These are phyloP conservation scores for Leptodermis oblonga DNA, from an alignment of 257 asterid genomes.

Conservation along the genomic window DNA sequence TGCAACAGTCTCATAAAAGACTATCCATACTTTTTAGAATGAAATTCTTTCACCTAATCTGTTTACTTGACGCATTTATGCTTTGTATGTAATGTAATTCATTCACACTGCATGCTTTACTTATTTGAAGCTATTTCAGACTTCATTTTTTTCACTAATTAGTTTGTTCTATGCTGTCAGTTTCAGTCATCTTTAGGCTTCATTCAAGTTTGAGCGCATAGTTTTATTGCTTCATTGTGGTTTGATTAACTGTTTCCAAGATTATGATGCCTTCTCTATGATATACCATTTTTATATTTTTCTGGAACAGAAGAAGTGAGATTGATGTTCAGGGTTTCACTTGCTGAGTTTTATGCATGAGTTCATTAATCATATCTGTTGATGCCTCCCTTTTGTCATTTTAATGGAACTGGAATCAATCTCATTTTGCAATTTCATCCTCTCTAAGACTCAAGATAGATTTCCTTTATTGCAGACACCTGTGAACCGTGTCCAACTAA, in stretches of 20 bases:
- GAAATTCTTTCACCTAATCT: background rate
- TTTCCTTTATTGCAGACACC: slow-evolving; percentile 42
- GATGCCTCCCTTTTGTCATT: background rate
- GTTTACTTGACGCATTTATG: background rate
- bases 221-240: background rate
- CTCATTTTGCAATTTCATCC: background rate
- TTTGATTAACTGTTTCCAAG: background rate
- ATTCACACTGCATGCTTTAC: background rate
- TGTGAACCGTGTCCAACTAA: slow-evolving; percentile 80
- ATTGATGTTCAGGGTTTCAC: background rate
- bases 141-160: background rate
- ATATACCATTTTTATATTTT: background rate
- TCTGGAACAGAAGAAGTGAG: background rate
- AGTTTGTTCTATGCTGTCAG: background rate
- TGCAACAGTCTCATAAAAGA: too few species aligned
- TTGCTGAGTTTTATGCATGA: background rate
- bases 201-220: background rate
- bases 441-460: slow-evolving; percentile 13
- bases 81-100: background rate
- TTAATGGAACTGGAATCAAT: background rate
- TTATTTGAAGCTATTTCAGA: background rate
- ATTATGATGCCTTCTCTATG: background rate
- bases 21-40: background rate
- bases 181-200: background rate
- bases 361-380: background rate